phyloP scores from a whole-genome alignment of 305 asterid genomes.

The Salvia sclarea region DNA sequence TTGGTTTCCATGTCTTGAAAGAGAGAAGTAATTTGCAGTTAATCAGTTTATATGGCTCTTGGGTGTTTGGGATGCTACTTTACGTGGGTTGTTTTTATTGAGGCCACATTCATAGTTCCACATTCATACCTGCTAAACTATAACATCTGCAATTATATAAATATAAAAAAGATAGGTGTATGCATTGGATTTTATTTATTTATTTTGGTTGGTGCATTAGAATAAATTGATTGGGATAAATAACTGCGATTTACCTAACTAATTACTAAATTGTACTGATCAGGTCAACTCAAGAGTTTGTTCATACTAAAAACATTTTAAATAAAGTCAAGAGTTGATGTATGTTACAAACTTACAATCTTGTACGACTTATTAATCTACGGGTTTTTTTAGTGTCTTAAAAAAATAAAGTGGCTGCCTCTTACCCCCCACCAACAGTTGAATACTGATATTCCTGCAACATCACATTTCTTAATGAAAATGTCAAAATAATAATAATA shows the following conservation, averaged over 20 bases:
- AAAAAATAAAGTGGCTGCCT: too few species aligned
- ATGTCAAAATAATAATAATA: too few species aligned
- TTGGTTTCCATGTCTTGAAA: constrained; percentile 31
- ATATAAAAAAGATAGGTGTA: constrained; percentile 19
- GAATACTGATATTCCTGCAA: too few species aligned
- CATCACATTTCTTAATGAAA: too few species aligned
- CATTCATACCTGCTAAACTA: neutral
- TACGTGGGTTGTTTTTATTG: neutral
- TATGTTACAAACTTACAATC: too few species aligned
- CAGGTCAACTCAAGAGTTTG: constrained; percentile 39
- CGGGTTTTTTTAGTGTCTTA: too few species aligned
- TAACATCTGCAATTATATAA: neutral
- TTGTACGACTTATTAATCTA: too few species aligned
- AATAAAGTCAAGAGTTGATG: too few species aligned
- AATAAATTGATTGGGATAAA: constrained; percentile 39
- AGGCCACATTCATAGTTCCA: neutral
- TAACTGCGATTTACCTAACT: constrained; percentile 46
- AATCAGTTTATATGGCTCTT: constrained; percentile 22
- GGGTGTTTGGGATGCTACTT: neutral
- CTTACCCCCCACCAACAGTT: too few species aligned
- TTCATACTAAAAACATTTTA: too few species aligned
- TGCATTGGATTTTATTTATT: too few species aligned
- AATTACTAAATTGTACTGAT: constrained; percentile 31
- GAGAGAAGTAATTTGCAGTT: neutral
- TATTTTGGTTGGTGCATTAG: too few species aligned